Base-by-base conservation (phyloP, 2,329 filamentous ascomycete genomes). In the Mycogone perniciosa region DNA sequence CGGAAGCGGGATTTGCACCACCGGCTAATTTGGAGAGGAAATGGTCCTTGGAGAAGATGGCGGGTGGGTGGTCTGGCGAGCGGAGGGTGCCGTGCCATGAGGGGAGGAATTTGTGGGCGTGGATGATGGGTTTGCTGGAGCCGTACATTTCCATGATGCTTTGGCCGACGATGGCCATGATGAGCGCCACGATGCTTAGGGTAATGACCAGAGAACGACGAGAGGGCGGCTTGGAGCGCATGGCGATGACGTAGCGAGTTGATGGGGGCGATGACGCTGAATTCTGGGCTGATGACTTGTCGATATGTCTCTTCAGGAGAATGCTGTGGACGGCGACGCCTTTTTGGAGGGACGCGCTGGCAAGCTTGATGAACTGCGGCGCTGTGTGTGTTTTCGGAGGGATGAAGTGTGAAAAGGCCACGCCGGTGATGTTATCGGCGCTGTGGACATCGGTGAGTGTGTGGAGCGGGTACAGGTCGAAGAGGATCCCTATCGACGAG, bases 251-350 rank as follows among this genome's bases (percentile, higher is more conserved):
- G 63, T 91, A 90, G 55, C 88, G 86, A 7, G 79, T 73, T 9
- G 20, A 20, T 20, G 20, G 20, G 20, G 74, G 70, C n/a, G 71
- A 72, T 0, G 79, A 71, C 10, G 70, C 66, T 0, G 62, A 66
- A 50, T 67, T 70, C 39, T 66, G 54, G 6, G 67, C 60, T 10
- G 41, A 27, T 4, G 65, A 56, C 51, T 65, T 66, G 57, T 73
- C 68, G 45, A 70, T 53, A 38, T 70, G 60, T 54, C 70, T 73
- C 56, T 71, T 73, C 44, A 96, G 77, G 0, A 88, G 84, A 55
- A 96, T 83, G 37, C 82, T 86, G 67, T 95, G 88, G 29, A 95
- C 84, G 31, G 86, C 82, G 38, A 90, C 81, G 0, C 84, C 88
- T 64, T 90, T 91, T 54, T 83, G 85, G 59, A 95, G 83, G 44